phyloP scores from a whole-genome alignment of 345 rosid species.

The Bruguiera gymnorhiza region DNA sequence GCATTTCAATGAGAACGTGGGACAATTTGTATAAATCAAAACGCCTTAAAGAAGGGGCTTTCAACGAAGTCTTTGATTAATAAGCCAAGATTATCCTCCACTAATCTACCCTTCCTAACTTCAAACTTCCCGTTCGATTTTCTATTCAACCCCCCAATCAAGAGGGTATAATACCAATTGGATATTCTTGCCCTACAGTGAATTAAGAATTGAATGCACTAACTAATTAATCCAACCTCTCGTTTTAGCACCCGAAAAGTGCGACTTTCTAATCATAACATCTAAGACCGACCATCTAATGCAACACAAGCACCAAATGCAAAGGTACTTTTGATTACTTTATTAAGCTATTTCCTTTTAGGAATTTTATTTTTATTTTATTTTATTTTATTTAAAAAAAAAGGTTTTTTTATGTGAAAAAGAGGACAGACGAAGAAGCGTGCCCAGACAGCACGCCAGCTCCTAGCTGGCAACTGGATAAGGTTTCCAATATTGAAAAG shows the following conservation, averaged over 20 bases:
- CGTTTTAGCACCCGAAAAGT: not conserved
- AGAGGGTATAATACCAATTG: not conserved
- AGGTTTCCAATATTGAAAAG: not conserved
- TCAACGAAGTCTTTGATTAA: not conserved
- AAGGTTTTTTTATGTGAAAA: no score
- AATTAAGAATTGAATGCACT: not conserved
- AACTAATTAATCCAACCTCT: not conserved
- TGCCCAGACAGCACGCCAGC: slow-evolving; percentile 8
- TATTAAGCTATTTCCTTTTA: no score
- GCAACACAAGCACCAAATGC: no score
- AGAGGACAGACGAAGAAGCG: not conserved
- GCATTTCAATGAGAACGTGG: no score
- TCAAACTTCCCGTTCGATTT: not conserved
- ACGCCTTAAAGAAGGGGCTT: not conserved
- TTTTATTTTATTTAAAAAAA: no score
- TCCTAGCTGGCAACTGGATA: slow-evolving; percentile 32
- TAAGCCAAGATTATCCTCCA: slow-evolving; percentile 13
- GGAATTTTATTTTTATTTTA: no score
- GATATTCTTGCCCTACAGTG: not conserved
- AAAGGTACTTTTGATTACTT: no score
- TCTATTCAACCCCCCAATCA: not conserved
- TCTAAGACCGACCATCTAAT: no score
- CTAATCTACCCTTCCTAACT: not conserved
- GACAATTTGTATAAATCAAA: not conserved
- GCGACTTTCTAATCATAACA: not conserved